Base-by-base conservation (phyloP, 768 basidiomycete species). In the Tylopilus vinaceipallidus region DNA sequence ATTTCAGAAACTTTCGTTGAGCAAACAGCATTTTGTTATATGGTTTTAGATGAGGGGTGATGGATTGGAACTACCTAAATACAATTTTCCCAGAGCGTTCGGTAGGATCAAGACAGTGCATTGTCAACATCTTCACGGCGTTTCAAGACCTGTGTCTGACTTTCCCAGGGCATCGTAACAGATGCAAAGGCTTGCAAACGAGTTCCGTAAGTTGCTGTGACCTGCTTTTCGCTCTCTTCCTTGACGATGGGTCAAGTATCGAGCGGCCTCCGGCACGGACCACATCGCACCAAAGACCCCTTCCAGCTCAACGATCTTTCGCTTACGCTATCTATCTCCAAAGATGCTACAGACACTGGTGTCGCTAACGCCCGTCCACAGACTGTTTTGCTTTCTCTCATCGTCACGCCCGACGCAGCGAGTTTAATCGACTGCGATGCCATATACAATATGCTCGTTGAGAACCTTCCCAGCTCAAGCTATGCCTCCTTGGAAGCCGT, bases 371-470 rank as follows among this genome's bases (percentile, higher is more conserved):
- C 57, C 1, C 52, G 53, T 6, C 62, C 70, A 20, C 85, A 88
- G 53, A 79, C 82, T 0, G 71, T 88, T 26, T 62, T 73, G 2
- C 57, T 86, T 46, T 73, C 79, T 13, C 56, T 90, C 11, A 65
- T 67, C 12, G 71, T 89, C 43, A 63, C 70, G 2, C 69, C 81
- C 55, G 74, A 83, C 56, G 64, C 88, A 3, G 56, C 67, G 0
- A 67, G 77, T 51, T 83, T 85, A 1, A 74, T 91, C 51, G 79
- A 91, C 70, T 91, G 91, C 59, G 6, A 64, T 83, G 11, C 74
- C 58, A 51, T 62, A 48, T 69, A 38, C 55, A 59, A 57, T 55
- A 59, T 59, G 22, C 61, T 74, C 53, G 57, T 67, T 13, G 52
- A 65, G 22, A 24, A 26, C 55, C 64, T 49, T 26, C 56, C 47